Base-by-base conservation (phyloP, 768 basidiomycete genomes). In the Agrocybe chaxingu region DNA sequence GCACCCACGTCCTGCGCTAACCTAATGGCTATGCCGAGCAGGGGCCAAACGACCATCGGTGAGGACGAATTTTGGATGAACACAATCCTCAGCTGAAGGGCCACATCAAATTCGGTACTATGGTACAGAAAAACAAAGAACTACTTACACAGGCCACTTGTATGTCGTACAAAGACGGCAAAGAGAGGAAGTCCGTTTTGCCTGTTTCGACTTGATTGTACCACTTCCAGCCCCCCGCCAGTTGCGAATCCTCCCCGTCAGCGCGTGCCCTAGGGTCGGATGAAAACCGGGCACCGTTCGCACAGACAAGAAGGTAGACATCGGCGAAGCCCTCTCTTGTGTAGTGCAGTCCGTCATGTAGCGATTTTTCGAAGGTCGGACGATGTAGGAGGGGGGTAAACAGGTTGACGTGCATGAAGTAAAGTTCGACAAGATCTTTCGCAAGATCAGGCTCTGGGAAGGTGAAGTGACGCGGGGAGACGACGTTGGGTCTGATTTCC, bases 1-100 rank as follows among this genome's bases (percentile, higher is more conserved):
- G 80, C 82, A 24, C 89, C 81, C 29, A 87, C 79, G 52, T 90
- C 88, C 60, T 87, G 81, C 1, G 82, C 79, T 30, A 82, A 66
- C 6, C 86, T 79, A 33, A 90, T 72, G 30, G 81, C 82, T 30
- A 86, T 68, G 1, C 85, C 84, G 34, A 80, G 70, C 10, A 82
- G 59, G 24, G 75, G 75, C 87, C 86, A 88, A 42, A 71, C 73
- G 16, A 74, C 71, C 48, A 81, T 79, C 3, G 77, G 78, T 0
- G 74, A 70, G 0, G 74, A 76, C 3, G 74, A 72, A 3, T 75
- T 77, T 53, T 73, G 73, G 9, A 79, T 68, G 62, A 70, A 80
- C 50, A 67, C 49, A 0, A 72, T 67, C 8, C 70, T 64, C 31
- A 82, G 53, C 80, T 81, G 35, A 0, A 10, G 32, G 16, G 24